Evolutionary conservation across 2,329 filamentous ascomycete genomes (phyloP), one percentile per base, ranked within the genome.

Genomic region (Cladophialophora carrionii): DNA sequence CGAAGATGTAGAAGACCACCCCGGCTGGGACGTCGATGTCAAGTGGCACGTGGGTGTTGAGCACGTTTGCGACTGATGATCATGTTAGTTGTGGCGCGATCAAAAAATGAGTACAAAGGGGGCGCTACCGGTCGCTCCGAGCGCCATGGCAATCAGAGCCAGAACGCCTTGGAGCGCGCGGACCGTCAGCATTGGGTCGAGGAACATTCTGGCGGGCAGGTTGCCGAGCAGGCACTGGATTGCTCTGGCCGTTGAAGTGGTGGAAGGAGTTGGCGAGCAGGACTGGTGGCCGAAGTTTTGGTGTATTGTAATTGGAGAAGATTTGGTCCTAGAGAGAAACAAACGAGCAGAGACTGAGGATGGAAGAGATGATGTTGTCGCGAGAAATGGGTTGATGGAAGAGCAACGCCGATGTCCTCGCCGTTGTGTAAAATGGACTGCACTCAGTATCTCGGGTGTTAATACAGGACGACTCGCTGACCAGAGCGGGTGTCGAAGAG

Each of bases 1-100:
- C 84, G 84, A 96, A 96, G 78, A 96, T 82, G 78, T 94, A 84
- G 80, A 95, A 96, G 78, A 88, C 87, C 75, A 90, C 80, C 41
- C 83, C 79, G 10, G 84, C 81, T 7, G 89, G 87, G 32, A 10
- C 60, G 49, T 32, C 31, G 17, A 43, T 41, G 57, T 37, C 20
- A 22, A 26, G 20, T 24, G 61, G 55, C 43, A 37, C 32, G 37
- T 67, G 57, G n/a, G 54, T 64, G 24, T 61, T 70, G 53, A 61
- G 59, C 49, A 65, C 41, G 22, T 55, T 62, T 51, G 59, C 54
- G 41, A 61, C 63, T 59, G 52, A 34, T 32, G 84, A 46, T 53
- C 52, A 31, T 81, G 92, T 91, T 29, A 51, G 48, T 17, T 1
- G 1, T 10, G 29, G 26, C n/a, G n/a, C n/a, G 14, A 14, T 26